Base-by-base conservation (phyloP, 495 filamentous ascomycete genomes). In the Parachaetomium inaequale region DNA sequence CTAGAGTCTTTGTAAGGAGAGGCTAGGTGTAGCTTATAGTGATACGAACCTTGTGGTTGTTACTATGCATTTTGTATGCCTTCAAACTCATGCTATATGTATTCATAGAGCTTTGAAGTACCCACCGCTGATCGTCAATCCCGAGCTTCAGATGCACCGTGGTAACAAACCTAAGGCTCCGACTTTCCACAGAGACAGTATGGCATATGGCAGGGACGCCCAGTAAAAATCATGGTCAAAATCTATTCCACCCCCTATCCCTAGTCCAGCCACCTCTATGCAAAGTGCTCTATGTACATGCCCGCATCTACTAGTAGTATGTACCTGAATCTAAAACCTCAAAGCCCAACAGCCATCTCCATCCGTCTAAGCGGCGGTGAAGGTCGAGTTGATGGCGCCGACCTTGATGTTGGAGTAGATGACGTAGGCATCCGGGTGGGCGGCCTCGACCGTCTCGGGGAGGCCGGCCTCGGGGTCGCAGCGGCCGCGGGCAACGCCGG, bases 341-440 rank as follows among this genome's bases (percentile, higher is more conserved):
- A 34, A 1, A 23, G 7, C 7, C 2, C 49, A 8, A 15, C 49
- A n/a, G 17, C 23, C 8, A 34, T 14, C 51, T 12, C 21, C n/a
- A 2, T 40, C 32, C 36, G 3, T 38, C 38, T 61, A 67, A 46
- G 54, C 63, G 25, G 68, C 68, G 11, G 59, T 34, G 34, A 68
- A 72, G 6, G 70, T 72, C 42, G 68, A 72, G 68, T 70, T 68
- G 64, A 72, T 67, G 17, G 68, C 70, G 17, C 70, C 70, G 29
- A 85, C 77, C 73, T 84, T 84, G 79, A 89, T 87, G 77, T 88
- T 87, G 57, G 85, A 87, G 76, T 79, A 90, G 57, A 77, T 75
- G 56, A 89, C 86, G 46, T 74, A 80, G 36, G 85, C 74, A 61
- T 79, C 75, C 0, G 81, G 73, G 42, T 73, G 71, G 8, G 78